phyloP scores from a whole-genome alignment of 352 stramenopile species.

The Elongisporangium prolatum region DNA sequence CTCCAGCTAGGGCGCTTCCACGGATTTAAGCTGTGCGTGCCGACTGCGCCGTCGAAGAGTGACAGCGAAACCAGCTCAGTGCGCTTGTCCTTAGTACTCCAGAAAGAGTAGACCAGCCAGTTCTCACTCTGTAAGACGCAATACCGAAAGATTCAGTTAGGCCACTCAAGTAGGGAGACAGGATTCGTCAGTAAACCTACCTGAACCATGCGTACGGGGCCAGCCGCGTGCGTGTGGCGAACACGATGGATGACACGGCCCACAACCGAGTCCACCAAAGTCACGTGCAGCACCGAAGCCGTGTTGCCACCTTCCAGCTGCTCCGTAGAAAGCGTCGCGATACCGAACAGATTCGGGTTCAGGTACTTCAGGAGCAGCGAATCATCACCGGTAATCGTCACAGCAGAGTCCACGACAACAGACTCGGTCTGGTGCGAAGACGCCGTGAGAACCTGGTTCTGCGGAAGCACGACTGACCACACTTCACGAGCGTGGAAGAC shows the following conservation, averaged over 20 bases:
- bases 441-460: constrained; percentile 48
- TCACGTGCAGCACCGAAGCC: constrained; percentile 78
- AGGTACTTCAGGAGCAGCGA: constrained; percentile 97
- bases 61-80: constrained; percentile 80
- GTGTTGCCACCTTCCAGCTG: constrained; percentile 25
- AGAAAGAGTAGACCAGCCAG: constrained; percentile 96
- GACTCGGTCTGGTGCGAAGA: constrained; percentile 56
- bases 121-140: constrained; percentile 86
- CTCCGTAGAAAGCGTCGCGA: constrained; percentile 83
- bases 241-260: constrained; percentile 91
- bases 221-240: constrained; percentile 75
- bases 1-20: constrained; percentile 92
- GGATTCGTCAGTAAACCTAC: constrained; percentile 14
- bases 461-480: constrained; percentile 68
- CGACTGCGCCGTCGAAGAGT: constrained; percentile 96
- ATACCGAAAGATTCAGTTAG: neutral
- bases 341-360: constrained; percentile 94
- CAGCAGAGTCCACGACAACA: constrained; percentile 64
- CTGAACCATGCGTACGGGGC: constrained; percentile 66
- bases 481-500: constrained; percentile 44
- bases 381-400: constrained; percentile 92
- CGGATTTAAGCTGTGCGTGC: constrained; percentile 91
- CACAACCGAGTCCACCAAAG: constrained; percentile 93
- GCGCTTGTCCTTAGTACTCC: constrained; percentile 89
- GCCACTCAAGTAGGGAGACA: neutral